Evolutionary conservation across 2,329 filamentous ascomycete genomes (phyloP).

Genomic region (Aureobasidium sp.): DNA sequence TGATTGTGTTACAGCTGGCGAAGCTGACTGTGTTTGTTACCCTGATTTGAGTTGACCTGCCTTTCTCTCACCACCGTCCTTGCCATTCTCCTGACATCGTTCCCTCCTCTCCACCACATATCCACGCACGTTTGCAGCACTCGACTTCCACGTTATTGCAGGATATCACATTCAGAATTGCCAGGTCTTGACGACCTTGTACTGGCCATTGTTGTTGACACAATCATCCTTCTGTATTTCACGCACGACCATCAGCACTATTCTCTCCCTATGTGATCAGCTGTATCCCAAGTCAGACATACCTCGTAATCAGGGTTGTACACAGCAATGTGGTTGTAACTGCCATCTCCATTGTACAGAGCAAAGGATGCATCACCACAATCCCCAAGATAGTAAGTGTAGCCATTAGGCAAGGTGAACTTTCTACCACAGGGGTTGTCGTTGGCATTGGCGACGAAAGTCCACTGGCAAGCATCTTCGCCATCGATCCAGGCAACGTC

Average conservation of each 20-base stretch:
- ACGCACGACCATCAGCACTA: background rate
- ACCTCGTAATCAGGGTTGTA: background rate
- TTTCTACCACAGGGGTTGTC: background rate
- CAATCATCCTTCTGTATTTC: background rate
- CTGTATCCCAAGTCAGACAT: background rate
- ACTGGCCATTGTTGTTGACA: constrained; percentile 1
- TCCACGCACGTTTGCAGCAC: background rate
- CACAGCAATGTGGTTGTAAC: background rate
- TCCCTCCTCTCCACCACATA: background rate
- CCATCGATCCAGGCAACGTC: background rate
- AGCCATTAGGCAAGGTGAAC: background rate
- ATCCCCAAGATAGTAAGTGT: background rate
- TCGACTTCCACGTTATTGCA: background rate
- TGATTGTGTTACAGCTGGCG: background rate
- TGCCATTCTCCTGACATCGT: background rate
- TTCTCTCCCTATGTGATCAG: background rate
- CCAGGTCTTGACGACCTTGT: constrained; percentile 1
- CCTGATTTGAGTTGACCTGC: background rate
- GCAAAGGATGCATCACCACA: background rate
- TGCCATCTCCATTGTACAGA: background rate
- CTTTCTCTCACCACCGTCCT: background rate
- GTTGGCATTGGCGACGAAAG: background rate
- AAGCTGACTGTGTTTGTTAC: background rate
- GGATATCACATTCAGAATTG: background rate
- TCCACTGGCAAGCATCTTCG: constrained; percentile 2